These are phyloP conservation scores for Trametes cinnabarina DNA, from an alignment of 768 basidiomycete genomes.

Conservation along the genomic window DNA sequence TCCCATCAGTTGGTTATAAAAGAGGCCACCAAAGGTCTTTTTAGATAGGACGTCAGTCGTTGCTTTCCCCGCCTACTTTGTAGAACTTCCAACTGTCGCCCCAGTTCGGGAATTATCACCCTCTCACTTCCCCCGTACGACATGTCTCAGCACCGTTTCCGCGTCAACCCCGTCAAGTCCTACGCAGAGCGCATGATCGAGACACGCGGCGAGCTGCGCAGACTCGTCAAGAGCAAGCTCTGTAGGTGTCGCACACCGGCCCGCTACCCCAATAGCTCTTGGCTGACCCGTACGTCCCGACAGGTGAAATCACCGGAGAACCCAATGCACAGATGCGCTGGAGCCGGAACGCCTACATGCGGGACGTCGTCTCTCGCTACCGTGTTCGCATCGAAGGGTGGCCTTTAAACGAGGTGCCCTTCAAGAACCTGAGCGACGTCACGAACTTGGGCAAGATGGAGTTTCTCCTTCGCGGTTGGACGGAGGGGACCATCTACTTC, in stretches of 20 bases:
- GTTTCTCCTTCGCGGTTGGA: slow-evolving; percentile 26
- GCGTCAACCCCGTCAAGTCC: slow-evolving; percentile 23
- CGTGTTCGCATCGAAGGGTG: slow-evolving; percentile 30
- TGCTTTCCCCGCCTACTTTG: too few relatives aligned
- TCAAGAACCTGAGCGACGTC: slow-evolving; percentile 31
- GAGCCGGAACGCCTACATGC: slow-evolving; percentile 22
- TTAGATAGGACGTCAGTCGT: neutral
- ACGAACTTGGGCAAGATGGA: slow-evolving; percentile 30
- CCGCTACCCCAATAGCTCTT: neutral
- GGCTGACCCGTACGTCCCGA: neutral
- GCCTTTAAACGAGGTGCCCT: slow-evolving; percentile 28
- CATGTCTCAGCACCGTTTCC: slow-evolving; percentile 25
- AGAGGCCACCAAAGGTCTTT: too few relatives aligned
- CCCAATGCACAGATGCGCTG: slow-evolving; percentile 28
- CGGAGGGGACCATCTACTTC: slow-evolving; percentile 24
- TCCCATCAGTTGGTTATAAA: slow-evolving; percentile 4
- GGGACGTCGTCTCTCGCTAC: slow-evolving; percentile 28
- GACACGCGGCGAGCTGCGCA: slow-evolving; percentile 27
- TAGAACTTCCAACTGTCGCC: too few relatives aligned
- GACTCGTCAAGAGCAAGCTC: slow-evolving; percentile 24
- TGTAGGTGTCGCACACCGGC: slow-evolving; percentile 17
- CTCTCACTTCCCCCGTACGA: too few relatives aligned
- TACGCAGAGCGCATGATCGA: slow-evolving; percentile 31
- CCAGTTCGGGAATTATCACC: neutral
- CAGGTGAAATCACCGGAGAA: slow-evolving; percentile 27